Evolutionary conservation across 2,329 filamentous ascomycete genomes (phyloP), one percentile per base, ranked within the genome.

Genomic region (Plenodomus lindquistii): DNA sequence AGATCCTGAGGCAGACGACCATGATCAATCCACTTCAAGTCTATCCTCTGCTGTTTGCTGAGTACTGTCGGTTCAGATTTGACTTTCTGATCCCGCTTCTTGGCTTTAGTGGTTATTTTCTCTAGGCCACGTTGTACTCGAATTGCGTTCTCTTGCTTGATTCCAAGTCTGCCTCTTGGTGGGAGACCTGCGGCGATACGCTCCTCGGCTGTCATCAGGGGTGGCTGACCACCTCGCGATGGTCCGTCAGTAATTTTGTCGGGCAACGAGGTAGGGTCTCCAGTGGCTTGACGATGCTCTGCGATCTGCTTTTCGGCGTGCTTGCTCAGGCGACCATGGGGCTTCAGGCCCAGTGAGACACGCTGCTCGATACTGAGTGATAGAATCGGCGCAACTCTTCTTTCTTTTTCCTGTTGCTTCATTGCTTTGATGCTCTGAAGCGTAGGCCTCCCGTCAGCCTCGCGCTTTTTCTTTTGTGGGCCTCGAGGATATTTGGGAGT

Each of bases 121-220:
- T 54, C 48, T 9, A 64, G 39, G 7, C 60, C 60, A 37, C 60
- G 62, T 39, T 65, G 52, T 44, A 50, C 48, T 29, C 66, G 60
- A 34, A 66, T 60, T 15, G 60, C 46, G 17, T 66, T 59, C 37
- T 67, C 54, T 4, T 59, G 46, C 31, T 44, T 53, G 39, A 62
- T 54, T 3, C 61, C 56, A 19, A 68, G 37, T 17, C 63, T 55
- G n/a, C 65, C 66, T 31, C 46, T 59, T 16, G 52, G 44, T 3
- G 66, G 59, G 11, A 69, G 40, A 7, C 63, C 65, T 27, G 50
- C 51, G 2, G 58, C 59, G n/a, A 59, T 52, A 24, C 66, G 60
- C 42, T 68, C 57, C 35, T 66, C 66, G 34, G 54, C 59, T 24
- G 65, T 60, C 56, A 70, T 59, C 2, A 67, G 49, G 10, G 62